phyloP scores from a whole-genome alignment of 305 asterid genomes.

The Fraxinus dipetala region DNA sequence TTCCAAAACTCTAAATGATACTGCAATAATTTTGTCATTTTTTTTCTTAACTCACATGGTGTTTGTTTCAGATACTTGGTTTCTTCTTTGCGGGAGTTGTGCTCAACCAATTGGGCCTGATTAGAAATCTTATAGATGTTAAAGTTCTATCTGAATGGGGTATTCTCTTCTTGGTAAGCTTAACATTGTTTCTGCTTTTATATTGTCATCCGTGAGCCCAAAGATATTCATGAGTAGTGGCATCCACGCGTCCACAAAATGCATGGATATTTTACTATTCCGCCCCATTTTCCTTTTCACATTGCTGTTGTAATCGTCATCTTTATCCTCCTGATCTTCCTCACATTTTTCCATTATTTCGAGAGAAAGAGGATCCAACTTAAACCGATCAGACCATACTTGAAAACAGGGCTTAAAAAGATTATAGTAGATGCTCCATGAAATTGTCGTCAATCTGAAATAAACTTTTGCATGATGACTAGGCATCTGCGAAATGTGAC shows the following conservation, averaged over 20 bases:
- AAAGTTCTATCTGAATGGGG: constrained; percentile 99
- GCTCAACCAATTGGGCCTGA: constrained; percentile 86
- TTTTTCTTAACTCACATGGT: background rate
- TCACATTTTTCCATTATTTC: background rate
- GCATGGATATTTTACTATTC: background rate
- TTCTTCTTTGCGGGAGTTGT: constrained; percentile 97
- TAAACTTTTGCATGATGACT: background rate
- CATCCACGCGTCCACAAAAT: background rate
- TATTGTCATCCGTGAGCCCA: background rate
- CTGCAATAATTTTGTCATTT: background rate
- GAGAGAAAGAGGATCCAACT: background rate
- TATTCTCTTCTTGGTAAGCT: constrained; percentile 87
- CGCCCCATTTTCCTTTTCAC: background rate
- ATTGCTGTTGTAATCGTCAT: background rate
- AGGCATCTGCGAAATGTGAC: background rate
- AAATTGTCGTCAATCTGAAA: background rate
- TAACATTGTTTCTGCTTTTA: constrained; percentile 13
- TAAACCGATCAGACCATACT: background rate
- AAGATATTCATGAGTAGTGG: background rate
- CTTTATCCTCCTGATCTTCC: background rate
- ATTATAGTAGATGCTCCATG: background rate
- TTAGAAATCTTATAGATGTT: constrained; percentile 86
- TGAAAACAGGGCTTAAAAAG: background rate
- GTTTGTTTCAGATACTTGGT: constrained; percentile 84
- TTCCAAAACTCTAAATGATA: constrained; percentile 5